A percentile compares a stretch with the other conserved stretches of the same genome.
Conservation (phyloP, 1,139 yeast species). For the Diutina sp. region DNA sequence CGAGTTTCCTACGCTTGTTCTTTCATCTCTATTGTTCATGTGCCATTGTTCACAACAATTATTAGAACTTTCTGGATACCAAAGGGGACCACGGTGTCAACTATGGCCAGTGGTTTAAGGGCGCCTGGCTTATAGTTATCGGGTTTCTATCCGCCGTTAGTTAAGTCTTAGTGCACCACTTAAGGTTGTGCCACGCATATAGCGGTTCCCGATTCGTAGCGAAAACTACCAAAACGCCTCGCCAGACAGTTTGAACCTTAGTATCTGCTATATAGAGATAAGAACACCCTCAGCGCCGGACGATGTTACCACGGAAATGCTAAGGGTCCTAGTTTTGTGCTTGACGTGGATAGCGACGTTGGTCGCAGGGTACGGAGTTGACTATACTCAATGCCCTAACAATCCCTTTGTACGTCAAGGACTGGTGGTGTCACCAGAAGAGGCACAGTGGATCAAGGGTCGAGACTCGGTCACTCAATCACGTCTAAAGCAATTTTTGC, state of each 20-base stretch:
- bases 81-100: no score
- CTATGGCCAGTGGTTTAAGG: no score
- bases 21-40: no score
- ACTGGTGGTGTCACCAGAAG: background rate
- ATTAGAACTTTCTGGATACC: no score
- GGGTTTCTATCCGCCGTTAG: background rate
- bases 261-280: background rate
- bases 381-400: background rate
- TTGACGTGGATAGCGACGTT: background rate
- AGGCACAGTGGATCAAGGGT: slow-evolving; percentile 6
- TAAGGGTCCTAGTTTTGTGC: background rate
- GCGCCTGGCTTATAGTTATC: no score
- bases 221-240: background rate
- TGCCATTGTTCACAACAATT: no score
- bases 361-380: background rate
- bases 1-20: no score
- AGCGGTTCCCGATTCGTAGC: background rate
- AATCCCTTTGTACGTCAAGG: background rate
- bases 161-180: background rate
- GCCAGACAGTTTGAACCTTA: background rate
- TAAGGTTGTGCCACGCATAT: background rate
- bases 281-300: background rate
- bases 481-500: slow-evolving; percentile 19
- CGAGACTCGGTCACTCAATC: slow-evolving; percentile 20
- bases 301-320: background rate